Evolutionary conservation across 495 filamentous ascomycete species (phyloP), one percentile per base, ranked within the genome.

Genomic region (Podospora tetraspora): DNA sequence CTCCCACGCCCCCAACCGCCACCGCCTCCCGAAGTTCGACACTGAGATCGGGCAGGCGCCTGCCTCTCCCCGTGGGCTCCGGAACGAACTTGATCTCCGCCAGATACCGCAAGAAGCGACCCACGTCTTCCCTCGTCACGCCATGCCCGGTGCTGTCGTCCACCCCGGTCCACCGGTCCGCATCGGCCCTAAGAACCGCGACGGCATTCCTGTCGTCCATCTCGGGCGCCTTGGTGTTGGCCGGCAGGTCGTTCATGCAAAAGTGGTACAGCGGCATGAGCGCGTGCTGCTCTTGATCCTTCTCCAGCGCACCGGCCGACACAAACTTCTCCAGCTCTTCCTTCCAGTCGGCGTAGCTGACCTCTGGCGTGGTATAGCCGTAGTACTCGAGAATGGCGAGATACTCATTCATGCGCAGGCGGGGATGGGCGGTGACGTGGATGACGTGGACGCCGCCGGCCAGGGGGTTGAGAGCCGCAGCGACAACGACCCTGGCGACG

Each of bases 211-310:
- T 74, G 71, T 96, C 92, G 66, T 92, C 90, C 24, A 97, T 82
- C 74, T 92, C 91, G 0, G 92, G 93, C 1, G 93, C 92, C 66
- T 87, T 88, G 12, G 92, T 93, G 68, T 87, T 87, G 10, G 84
- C 85, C 0, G 93, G 93, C 10, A 97, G 85, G 73, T 97, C 89
- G 21, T 86, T 84, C 30, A 88, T 89, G 57, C 91, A 91, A 76
- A 96, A 94, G 78, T 97, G 90, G 74, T 90, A 93, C 27, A 97
- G 86, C 1, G 93, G 92, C 86, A 95, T 90, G 68, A 92, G 80
- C n/a, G 90, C 90, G 72, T 88, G 86, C 77, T 91, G 87, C 61
- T 87, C 83, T 63, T 86, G 82, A 61, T 88, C 83, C 73, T 83
- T 82, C 72, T 81, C 75, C 3, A 79, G 61, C 11, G 77, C 68